These are phyloP conservation scores for Magnaporthiopsis poae DNA, from an alignment of 2,329 filamentous ascomycete genomes.

Conservation along the genomic window DNA sequence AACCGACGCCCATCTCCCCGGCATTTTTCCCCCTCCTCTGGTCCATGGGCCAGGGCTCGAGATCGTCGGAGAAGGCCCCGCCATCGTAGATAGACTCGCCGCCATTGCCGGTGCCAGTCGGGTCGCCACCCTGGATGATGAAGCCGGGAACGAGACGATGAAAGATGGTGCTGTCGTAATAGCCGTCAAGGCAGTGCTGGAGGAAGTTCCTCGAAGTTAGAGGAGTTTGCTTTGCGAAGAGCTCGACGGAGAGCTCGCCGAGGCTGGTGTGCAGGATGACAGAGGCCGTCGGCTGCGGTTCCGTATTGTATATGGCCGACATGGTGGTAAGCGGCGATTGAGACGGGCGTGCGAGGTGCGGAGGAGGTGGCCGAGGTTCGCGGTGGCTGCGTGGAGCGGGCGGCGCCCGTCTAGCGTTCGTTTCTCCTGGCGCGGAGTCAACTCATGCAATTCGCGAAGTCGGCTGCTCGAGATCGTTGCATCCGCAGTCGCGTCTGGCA, in stretches of 20 bases:
- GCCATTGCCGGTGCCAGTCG: slow-evolving; percentile 82
- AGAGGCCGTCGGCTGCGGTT: slow-evolving; percentile 87
- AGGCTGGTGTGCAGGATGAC: slow-evolving; percentile 81
- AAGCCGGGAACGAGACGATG: slow-evolving; percentile 88
- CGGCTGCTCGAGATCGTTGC: too few species aligned
- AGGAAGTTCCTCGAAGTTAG: slow-evolving; percentile 90
- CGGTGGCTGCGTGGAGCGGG: neutral
- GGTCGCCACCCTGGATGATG: slow-evolving; percentile 88
- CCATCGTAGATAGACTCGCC: slow-evolving; percentile 88
- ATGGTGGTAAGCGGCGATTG: slow-evolving; percentile 34
- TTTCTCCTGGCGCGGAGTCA: neutral
- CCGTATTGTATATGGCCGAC: slow-evolving; percentile 87
- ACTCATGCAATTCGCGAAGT: neutral
- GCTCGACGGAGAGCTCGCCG: slow-evolving; percentile 80
- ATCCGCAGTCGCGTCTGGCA: neutral
- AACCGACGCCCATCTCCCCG: slow-evolving; percentile 48
- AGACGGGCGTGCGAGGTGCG: too few species aligned
- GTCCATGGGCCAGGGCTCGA: slow-evolving; percentile 64
- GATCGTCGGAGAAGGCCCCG: slow-evolving; percentile 60
- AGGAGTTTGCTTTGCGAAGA: slow-evolving; percentile 91
- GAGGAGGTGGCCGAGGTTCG: neutral
- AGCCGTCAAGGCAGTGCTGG: slow-evolving; percentile 86
- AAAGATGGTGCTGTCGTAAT: slow-evolving; percentile 89
- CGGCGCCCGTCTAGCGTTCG: neutral
- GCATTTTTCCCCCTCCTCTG: slow-evolving; percentile 53